Base-by-base conservation (phyloP, 441 rosid species). In the Dalechampia spathulata region DNA sequence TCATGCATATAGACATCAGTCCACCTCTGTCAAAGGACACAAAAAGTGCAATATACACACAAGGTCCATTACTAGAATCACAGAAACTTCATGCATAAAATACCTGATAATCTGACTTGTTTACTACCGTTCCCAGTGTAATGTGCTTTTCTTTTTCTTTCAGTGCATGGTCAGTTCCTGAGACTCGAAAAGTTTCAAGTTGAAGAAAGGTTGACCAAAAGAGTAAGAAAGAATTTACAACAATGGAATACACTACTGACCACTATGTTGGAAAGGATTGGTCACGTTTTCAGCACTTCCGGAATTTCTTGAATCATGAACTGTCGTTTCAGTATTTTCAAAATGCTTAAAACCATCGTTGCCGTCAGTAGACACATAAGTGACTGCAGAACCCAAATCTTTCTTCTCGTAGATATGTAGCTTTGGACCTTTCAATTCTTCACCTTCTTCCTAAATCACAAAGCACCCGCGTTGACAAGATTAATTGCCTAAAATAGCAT, bases 341-440 rank as follows among this genome's bases (percentile, higher is more conserved):
- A 64, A 68, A 49, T 59, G 70, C 39, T 17, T 51, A 50, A 64
- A 52, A 57, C 64, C 65, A 53, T 23, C 45, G 36, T 23, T 69
- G 63, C 43, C 66, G 26, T 38, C 50, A 58, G 74, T 49, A 46
- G 64, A 62, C 37, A 57, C 67, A 57, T 65, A 40, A 65, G 56
- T 55, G 64, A 66, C 81, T 30, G 57, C 43, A 67, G 87, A 75
- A 62, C 56, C 60, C 48, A 75, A 61, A 60, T 74, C 75, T 67
- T 74, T 74, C 17, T 75, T 81, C 64, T 79, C 63, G 49, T 78
- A 83, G 62, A 88, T 81, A 59, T 75, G 60, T 60, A 60, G 72
- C 61, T 86, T 78, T n/a, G 96, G 96, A 66, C 75, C 96, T 66
- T 77, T 80, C 72, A 88, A 63, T 42, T 74, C 78, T 77, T 75